Base-by-base conservation (phyloP, 345 rosid species). In the Euclidium syriacum region DNA sequence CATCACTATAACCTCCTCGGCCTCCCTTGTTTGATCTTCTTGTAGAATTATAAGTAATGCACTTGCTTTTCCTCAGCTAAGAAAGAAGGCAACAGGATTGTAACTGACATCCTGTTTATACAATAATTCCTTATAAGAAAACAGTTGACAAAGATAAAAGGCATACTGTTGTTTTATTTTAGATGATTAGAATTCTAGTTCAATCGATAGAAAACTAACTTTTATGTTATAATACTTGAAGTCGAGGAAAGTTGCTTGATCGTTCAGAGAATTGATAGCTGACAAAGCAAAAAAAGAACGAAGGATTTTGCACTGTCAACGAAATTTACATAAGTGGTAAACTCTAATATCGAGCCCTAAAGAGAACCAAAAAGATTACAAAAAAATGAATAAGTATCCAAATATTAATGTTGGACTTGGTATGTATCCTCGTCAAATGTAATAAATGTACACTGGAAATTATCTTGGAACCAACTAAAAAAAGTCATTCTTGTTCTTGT, bases 1-100 rank as follows among this genome's bases (percentile, higher is more conserved):
- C 76, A 77, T 85, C 91, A 54, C 77, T 74, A 67, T 77, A 81
- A 38, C 87, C 87, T 58, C 87, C 84, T 57, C 85, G 91, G 14
- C 87, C 84, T n/a, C 80, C 72, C 48, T 89, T 91, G 30, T 9
- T 34, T 46, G 18, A 16, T 39, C 22, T 27, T 57, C 35, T 7
- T n/a, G 25, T 2, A 20, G 27, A 20, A 33, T 18, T 19, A 12
- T 5, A 6, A n/a, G 30, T 1, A 7, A 41, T n/a, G 42, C 52
- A 41, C 1, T 41, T n/a, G n/a, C n/a, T n/a, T n/a, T n/a, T n/a
- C n/a, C n/a, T n/a, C n/a, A n/a, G n/a, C n/a, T n/a, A n/a, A n/a
- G n/a, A n/a, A n/a, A n/a, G n/a, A n/a, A n/a, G n/a, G n/a, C n/a
- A n/a, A n/a, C n/a, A n/a, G n/a, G n/a, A n/a, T n/a, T n/a, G n/a